Evolutionary conservation across 495 filamentous ascomycete genomes (phyloP).

Genomic region (Hypoxylon perforatum): DNA sequence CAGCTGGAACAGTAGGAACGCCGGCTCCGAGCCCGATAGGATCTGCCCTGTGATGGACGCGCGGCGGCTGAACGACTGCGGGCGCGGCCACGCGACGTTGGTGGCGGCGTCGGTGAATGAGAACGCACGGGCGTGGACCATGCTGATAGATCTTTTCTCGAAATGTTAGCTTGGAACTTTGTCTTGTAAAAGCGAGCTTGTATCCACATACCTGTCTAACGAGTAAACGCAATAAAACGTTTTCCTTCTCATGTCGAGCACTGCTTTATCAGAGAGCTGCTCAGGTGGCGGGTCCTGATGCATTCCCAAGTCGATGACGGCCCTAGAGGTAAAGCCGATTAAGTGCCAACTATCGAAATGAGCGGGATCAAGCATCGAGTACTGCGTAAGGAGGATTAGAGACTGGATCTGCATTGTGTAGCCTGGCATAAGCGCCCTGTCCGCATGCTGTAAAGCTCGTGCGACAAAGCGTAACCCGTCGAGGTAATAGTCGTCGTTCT

Average conservation of each 20-base stretch:
- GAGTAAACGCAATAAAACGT: slow-evolving; percentile 89
- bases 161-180: slow-evolving; percentile 11
- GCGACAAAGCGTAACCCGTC: slow-evolving; percentile 74
- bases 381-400: slow-evolving; percentile 83
- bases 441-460: slow-evolving; percentile 77
- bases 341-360: slow-evolving; percentile 93
- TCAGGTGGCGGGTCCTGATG: slow-evolving; percentile 87
- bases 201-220: slow-evolving; percentile 76
- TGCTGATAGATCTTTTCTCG: slow-evolving; percentile 76
- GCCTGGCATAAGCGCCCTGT: slow-evolving; percentile 83
- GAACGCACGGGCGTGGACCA: slow-evolving; percentile 82
- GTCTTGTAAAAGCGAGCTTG: background rate
- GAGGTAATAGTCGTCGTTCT: slow-evolving; percentile 69
- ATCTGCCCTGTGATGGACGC: slow-evolving; percentile 52
- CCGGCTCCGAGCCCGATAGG: slow-evolving; percentile 60
- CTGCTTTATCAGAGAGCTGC: slow-evolving; percentile 66
- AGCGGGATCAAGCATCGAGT: slow-evolving; percentile 85
- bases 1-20: slow-evolving; percentile 76
- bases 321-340: slow-evolving; percentile 85
- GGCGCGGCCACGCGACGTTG: slow-evolving; percentile 69
- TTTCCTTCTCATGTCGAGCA: slow-evolving; percentile 78
- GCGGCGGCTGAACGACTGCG: slow-evolving; percentile 48
- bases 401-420: slow-evolving; percentile 85
- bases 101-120: slow-evolving; percentile 92
- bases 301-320: slow-evolving; percentile 85